Evolutionary conservation across 352 stramenopile species (phyloP).

Genomic region (Ophiocytium majus): DNA sequence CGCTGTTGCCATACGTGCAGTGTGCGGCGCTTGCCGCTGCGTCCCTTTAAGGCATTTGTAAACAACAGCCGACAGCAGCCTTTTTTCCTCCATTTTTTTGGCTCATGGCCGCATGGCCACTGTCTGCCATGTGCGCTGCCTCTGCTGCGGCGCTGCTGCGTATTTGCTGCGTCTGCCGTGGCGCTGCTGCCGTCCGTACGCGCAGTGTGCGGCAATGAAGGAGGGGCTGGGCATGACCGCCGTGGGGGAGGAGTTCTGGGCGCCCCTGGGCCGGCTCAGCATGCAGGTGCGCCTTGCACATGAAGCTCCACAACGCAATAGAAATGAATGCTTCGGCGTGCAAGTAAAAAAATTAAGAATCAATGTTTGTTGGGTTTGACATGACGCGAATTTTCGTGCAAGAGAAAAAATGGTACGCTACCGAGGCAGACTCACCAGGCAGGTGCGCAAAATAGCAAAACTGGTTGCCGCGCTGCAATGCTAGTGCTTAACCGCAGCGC

Average conservation of each 20-base stretch:
- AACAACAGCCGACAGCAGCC: too few species aligned
- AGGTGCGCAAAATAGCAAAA: background rate
- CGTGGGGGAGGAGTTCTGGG: slow-evolving; percentile 38
- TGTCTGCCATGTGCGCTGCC: too few species aligned
- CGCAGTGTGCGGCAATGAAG: slow-evolving; percentile 31
- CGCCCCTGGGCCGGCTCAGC: slow-evolving; percentile 50
- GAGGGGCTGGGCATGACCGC: slow-evolving; percentile 47
- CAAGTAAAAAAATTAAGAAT: background rate
- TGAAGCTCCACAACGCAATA: background rate
- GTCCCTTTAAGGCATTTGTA: too few species aligned
- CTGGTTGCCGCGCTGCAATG: background rate
- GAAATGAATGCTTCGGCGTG: background rate
- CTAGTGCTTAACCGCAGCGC: too few species aligned
- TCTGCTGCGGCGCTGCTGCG: too few species aligned
- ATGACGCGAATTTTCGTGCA: background rate
- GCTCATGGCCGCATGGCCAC: too few species aligned
- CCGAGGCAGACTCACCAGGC: background rate
- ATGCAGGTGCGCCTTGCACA: slow-evolving; percentile 14
- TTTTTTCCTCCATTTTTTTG: too few species aligned
- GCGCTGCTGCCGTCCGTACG: background rate
- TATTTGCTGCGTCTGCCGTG: too few species aligned
- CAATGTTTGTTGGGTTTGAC: background rate
- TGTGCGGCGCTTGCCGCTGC: too few species aligned
- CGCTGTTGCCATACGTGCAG: too few species aligned
- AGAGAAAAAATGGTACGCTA: background rate